phyloP scores from a whole-genome alignment of 768 basidiomycete genomes.

The Podaxis sp. region DNA sequence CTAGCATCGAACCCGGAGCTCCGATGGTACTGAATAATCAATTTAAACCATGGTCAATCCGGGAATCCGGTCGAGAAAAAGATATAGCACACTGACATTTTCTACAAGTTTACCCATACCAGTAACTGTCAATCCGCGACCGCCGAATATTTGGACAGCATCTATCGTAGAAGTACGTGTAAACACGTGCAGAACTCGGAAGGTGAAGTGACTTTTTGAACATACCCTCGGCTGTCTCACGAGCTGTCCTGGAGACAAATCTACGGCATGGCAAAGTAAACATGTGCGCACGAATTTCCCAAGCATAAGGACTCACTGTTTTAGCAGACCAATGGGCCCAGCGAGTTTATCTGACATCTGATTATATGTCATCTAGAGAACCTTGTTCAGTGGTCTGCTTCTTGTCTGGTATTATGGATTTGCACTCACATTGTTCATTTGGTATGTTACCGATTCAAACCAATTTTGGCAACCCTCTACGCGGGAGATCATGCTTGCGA shows the following conservation, averaged over 20 bases:
- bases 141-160: constrained; percentile 85
- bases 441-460: constrained; percentile 87
- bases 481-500: constrained; percentile 87
- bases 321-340: constrained; percentile 85
- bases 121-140: constrained; percentile 80
- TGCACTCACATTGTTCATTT: constrained; percentile 80
- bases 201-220: constrained; percentile 13
- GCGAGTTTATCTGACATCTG: constrained; percentile 85
- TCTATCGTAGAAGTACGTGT: constrained; percentile 38
- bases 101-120: constrained; percentile 88
- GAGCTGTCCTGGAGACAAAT: constrained; percentile 63
- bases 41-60: neutral
- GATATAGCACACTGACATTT: constrained; percentile 49
- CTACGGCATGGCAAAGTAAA: constrained; percentile 31
- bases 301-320: constrained; percentile 56
- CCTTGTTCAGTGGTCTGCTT: neutral
- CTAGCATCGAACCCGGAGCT: constrained; percentile 82
- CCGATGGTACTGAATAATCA: constrained; percentile 63
- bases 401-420: constrained; percentile 1
- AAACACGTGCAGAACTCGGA: constrained; percentile 39
- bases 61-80: neutral
- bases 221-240: constrained; percentile 68
- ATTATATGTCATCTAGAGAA: constrained; percentile 73
- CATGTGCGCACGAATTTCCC: neutral
- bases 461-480: constrained; percentile 85